Base-by-base conservation (phyloP, 176 grass and related monocot species). In the Musa beccarii region DNA sequence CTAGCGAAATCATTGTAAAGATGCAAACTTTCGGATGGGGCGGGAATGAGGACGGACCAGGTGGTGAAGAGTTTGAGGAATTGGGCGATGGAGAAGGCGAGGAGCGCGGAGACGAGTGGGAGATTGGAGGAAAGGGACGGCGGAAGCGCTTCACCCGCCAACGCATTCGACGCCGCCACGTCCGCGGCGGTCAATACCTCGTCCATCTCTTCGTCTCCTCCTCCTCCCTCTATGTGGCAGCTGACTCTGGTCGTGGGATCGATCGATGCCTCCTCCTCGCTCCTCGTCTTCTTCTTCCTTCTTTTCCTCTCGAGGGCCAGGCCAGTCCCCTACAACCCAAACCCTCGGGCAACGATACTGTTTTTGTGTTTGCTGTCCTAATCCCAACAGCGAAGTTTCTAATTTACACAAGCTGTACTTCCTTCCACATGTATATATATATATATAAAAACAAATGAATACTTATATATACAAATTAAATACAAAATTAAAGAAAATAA, bases 61-160 rank as follows among this genome's bases (percentile, higher is more conserved):
- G 89, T 83, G 71, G 90, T 80, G 85, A 93, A 69, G 90, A 89
- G 80, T 78, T 93, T 93, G 87, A 93, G 34, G 82, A 93, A 74
- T 82, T 87, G 88, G 51, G 87, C 90, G 75, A 85, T 28, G 69
- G 87, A 81, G 80, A 93, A 93, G 82, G 90, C 90, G 70, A 93
- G 71, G 66, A 93, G 28, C 17, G 90, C 87, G 75, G 81, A 81
- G 70, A 85, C 87, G 85, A 93, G 90, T 59, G 90, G 87, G 66
- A 93, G 80, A 79, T 93, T 93, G 62, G 82, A 70, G 25, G 84
- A 77, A 0, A 78, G 62, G 3, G 77, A 52, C 78, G 73, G 77
- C 54, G 63, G 21, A 63, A 23, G 63, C 57, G 28, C 63, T 49
- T 78, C 52, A 9, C 63, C 19, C 4, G 87, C 84, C 11, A 82